Conservation (phyloP, 805 yeast species). For the Nakazawaea populi region DNA sequence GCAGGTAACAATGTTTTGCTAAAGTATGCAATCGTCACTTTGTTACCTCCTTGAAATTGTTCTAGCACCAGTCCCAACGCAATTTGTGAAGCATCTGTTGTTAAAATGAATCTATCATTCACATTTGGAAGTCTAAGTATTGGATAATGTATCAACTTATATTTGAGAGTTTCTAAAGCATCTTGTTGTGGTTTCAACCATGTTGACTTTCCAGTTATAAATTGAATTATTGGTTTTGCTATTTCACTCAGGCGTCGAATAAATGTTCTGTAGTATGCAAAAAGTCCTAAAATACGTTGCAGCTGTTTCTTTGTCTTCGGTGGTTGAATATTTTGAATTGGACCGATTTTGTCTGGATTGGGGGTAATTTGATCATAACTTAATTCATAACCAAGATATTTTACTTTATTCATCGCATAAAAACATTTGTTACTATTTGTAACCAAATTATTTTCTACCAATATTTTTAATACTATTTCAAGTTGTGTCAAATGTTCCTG, state of each 20-base stretch:
- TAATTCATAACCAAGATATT: background rate
- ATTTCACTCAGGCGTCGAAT: background rate
- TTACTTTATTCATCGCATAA: background rate
- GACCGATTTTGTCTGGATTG: background rate
- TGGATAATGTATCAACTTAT: background rate
- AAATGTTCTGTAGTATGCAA: background rate
- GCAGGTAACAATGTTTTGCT: too few relatives aligned
- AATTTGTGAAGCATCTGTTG: background rate
- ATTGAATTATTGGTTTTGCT: background rate
- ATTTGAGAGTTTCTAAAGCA: background rate
- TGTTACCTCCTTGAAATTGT: background rate
- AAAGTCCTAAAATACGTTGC: background rate
- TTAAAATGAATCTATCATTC: background rate
- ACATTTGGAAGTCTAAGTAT: background rate
- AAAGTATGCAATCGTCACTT: background rate
- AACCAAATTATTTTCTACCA: background rate
- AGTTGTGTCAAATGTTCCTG: background rate
- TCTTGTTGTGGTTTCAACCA: background rate
- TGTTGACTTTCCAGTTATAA: background rate
- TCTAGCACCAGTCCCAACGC: background rate
- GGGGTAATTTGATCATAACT: background rate
- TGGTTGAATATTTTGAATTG: background rate
- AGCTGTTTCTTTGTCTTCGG: background rate
- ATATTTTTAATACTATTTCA: background rate
- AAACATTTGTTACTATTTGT: background rate